Evolutionary conservation across 2,329 filamentous ascomycete genomes (phyloP), one percentile per base, ranked within the genome.

Genomic region (Botrytis hyacinthi): DNA sequence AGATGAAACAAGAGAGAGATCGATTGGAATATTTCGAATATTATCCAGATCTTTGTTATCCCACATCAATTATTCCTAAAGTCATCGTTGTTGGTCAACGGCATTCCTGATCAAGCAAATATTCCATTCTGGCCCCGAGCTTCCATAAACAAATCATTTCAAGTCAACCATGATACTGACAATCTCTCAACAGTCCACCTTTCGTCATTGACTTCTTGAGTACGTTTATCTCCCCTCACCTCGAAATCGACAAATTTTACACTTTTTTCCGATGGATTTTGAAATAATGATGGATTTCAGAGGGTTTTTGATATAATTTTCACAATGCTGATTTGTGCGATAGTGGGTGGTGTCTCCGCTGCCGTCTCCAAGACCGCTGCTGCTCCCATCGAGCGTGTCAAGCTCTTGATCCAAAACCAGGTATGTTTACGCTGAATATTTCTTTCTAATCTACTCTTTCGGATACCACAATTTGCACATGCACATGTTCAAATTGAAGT

Each of bases 361-460:
- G 96, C 96, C 87, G 95, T 99, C 92, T 99, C 96, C 85, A 99
- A 99, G 94, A 99, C 96, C 81, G 96, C 96, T 84, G 96, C 96
- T 85, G 96, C 96, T 88, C 96, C 96, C 87, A 99, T 99, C 83
- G 96, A 99, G 95, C 96, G 96, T 94, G 92, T 99, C 88, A 99
- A 99, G 95, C 96, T 99, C 84, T 93, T 99, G 84, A 97, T 99
- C 89, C 96, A 99, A 91, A 99, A 99, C 90, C 96, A 99, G 93
- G 95, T 97, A 91, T 80, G 94, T 89, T 71, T 20, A 32, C 32
- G 40, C 6, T 57, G 22, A 63, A 66, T 51, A 22, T 72, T 51
- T 66, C 71, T 71, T n/a, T 40, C 40, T 8, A 54, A 12, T 67
- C 20, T 22, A 72, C 63, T 70, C 61, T 46, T 75, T 65, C 73